Conservation (phyloP, 257 asterid species). For the Nemophila menziesii region DNA sequence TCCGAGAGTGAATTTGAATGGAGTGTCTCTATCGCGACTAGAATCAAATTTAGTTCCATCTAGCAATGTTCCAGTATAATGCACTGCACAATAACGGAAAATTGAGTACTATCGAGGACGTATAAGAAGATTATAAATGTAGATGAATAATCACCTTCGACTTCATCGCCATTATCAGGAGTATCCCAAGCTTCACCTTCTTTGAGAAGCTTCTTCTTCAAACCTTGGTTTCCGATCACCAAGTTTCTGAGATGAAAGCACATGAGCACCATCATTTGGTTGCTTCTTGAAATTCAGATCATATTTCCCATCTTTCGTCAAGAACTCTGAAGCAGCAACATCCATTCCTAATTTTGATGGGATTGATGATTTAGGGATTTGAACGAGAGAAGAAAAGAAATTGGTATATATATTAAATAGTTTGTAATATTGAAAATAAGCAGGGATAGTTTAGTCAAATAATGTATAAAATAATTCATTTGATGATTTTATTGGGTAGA, state of each 20-base stretch:
- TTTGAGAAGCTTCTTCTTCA: slow-evolving; percentile 44
- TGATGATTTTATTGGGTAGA: no score
- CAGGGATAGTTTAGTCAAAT: no score
- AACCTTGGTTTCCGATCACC: slow-evolving; percentile 55
- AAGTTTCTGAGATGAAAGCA: slow-evolving; percentile 61
- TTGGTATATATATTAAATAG: no score
- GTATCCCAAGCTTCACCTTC: slow-evolving; percentile 40
- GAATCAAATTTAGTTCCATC: slow-evolving; percentile 55
- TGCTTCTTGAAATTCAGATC: slow-evolving; percentile 96
- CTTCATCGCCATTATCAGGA: slow-evolving; percentile 45
- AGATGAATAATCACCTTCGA: slow-evolving; percentile 23
- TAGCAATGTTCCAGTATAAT: slow-evolving; percentile 40
- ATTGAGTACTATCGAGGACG: background rate
- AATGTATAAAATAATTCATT: no score
- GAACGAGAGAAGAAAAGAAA: no score
- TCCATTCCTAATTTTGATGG: slow-evolving; percentile 97
- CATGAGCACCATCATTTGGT: slow-evolving; percentile 93
- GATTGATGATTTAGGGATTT: no score
- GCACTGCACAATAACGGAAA: slow-evolving; percentile 19
- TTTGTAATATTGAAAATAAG: no score
- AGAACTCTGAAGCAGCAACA: slow-evolving; percentile 97
- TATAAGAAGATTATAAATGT: background rate
- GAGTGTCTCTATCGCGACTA: slow-evolving; percentile 42
- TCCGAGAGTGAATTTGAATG: slow-evolving; percentile 48
- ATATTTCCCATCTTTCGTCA: slow-evolving; percentile 70